A percentile compares a stretch with the other conserved stretches of the same genome.
These are phyloP conservation scores for Solanum chilense DNA, from an alignment of 257 asterid genomes.

Conservation along the genomic window DNA sequence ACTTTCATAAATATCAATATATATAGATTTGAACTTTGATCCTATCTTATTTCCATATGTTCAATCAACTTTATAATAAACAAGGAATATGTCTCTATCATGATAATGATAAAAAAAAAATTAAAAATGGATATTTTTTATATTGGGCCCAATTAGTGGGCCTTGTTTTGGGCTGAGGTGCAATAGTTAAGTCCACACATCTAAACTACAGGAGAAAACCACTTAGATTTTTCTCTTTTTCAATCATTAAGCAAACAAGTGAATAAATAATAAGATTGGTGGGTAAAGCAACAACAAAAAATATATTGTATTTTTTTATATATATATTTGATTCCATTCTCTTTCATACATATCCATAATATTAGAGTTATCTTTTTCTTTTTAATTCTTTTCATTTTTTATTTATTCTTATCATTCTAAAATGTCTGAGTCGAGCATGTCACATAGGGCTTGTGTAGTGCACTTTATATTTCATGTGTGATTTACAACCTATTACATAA, in stretches of 20 bases:
- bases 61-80: not conserved
- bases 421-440: too few species aligned
- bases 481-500: too few species aligned
- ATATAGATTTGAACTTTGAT: not conserved
- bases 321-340: too few species aligned
- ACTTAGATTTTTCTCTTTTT: not conserved
- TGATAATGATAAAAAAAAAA: not conserved
- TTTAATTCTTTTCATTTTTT: too few species aligned
- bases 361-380: too few species aligned
- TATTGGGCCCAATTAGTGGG: not conserved
- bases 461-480: too few species aligned
- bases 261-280: not conserved
- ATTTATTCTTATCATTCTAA: too few species aligned
- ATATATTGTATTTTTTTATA: not conserved
- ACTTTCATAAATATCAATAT: too few species aligned
- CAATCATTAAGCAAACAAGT: not conserved
- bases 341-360: too few species aligned
- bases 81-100: not conserved
- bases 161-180: not conserved
- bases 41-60: not conserved
- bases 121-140: not conserved
- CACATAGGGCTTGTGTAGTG: too few species aligned
- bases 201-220: not conserved
- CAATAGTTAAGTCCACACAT: not conserved
- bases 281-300: not conserved